Conservation (phyloP, 495 filamentous ascomycete species). For the Beverwykella pulmonaria region DNA sequence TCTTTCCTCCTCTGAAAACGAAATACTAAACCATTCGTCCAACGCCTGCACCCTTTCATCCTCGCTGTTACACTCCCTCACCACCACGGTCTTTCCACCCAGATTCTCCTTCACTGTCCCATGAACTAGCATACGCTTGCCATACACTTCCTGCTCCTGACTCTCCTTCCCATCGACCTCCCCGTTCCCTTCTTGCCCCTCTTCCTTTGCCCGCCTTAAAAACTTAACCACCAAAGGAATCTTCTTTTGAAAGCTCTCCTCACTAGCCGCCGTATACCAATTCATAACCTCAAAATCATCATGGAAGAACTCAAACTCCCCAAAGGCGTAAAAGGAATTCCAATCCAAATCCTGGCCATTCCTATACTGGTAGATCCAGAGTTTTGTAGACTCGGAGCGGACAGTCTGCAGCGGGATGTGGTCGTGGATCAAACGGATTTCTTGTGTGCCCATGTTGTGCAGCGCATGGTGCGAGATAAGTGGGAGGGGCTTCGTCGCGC, state of each 20-base stretch:
- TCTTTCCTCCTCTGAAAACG: conserved; percentile 28
- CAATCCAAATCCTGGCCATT: conserved; percentile 18
- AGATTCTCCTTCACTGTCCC: conserved; percentile 35
- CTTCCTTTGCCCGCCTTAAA: conserved; percentile 18
- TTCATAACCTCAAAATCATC: conserved; percentile 32
- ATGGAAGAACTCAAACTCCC: conserved; percentile 34
- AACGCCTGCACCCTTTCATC: conserved; percentile 29
- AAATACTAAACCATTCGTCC: conserved; percentile 31
- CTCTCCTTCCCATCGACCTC: conserved; percentile 36
- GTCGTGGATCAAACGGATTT: conserved; percentile 34
- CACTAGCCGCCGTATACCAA: conserved; percentile 23
- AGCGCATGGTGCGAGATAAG: conserved; percentile 10
- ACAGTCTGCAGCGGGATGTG: conserved; percentile 32
- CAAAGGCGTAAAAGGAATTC: conserved; percentile 37
- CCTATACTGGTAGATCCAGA: conserved; percentile 40
- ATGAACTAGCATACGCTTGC: conserved; percentile 37
- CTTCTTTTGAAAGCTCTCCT: conserved; percentile 14
- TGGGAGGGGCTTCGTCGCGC: conserved; percentile 41
- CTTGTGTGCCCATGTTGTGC: conserved; percentile 34
- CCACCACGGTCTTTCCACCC: conserved; percentile 32
- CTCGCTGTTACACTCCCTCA: conserved; percentile 29
- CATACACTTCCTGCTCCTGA: no score
- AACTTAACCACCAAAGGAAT: conserved; percentile 33
- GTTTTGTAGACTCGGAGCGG: conserved; percentile 9
- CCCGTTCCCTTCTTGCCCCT: not conserved